These are phyloP conservation scores for Exophiala bonariae DNA, from an alignment of 2,329 filamentous ascomycete genomes.

Conservation along the genomic window DNA sequence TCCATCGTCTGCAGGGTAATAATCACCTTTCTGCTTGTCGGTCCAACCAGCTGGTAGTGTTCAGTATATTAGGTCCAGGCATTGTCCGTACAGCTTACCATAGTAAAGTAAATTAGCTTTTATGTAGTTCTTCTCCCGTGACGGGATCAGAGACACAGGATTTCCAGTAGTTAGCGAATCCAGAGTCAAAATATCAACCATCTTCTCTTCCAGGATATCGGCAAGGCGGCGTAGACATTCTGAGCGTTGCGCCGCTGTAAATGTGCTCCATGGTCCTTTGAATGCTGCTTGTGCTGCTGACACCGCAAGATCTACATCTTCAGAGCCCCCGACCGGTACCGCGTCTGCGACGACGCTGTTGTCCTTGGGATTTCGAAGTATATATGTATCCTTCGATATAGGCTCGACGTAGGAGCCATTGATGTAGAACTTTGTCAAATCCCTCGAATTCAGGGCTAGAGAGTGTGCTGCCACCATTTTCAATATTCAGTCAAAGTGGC, in stretches of 20 bases:
- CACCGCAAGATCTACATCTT: constrained; percentile 35
- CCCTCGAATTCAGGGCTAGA: not conserved
- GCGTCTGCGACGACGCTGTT: constrained; percentile 23
- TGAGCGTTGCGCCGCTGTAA: constrained; percentile 26
- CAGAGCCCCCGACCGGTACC: constrained; percentile 30
- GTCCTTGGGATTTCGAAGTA: constrained; percentile 35
- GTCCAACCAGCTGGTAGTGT: constrained; percentile 19
- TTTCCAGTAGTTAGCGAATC: constrained; percentile 23
- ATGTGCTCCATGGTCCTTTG: constrained; percentile 31
- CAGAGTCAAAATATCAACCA: constrained; percentile 33
- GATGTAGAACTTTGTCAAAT: constrained; percentile 10
- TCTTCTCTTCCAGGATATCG: constrained; percentile 41
- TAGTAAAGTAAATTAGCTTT: constrained; percentile 17
- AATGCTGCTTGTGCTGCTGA: constrained; percentile 36
- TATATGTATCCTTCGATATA: constrained; percentile 32
- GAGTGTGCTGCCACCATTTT: constrained; percentile 2
- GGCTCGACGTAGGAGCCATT: constrained; percentile 16
- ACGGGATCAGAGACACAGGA: constrained; percentile 29
- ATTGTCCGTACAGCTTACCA: too few species aligned
- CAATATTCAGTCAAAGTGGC: too few species aligned
- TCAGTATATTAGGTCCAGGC: too few species aligned
- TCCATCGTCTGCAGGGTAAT: constrained; percentile 26
- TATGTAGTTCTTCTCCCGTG: constrained; percentile 10
- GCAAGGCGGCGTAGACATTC: constrained; percentile 27
- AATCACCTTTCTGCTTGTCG: constrained; percentile 22